phyloP scores from a whole-genome alignment of 208 protist species.

The Leptomonas pyrrhocoris region DNA sequence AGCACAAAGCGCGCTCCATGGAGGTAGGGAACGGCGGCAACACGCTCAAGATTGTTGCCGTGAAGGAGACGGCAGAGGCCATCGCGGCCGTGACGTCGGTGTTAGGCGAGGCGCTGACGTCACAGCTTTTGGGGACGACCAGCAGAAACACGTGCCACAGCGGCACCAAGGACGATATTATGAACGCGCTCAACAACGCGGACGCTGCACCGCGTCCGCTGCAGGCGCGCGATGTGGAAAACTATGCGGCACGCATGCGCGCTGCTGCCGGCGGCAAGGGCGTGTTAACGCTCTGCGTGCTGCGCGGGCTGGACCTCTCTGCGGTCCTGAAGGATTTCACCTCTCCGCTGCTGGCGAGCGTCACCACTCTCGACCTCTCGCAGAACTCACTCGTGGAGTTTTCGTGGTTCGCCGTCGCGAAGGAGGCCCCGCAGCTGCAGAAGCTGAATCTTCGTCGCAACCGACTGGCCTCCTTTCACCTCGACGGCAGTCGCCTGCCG shows the following conservation, averaged over 20 bases:
- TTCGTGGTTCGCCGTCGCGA: constrained; percentile 55
- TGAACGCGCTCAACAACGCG: background rate
- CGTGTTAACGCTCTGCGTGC: constrained; percentile 38
- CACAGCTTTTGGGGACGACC: background rate
- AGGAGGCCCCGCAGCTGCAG: constrained; percentile 56
- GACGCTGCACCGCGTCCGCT: constrained; percentile 17
- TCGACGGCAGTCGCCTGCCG: constrained; percentile 31
- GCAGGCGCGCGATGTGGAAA: constrained; percentile 33
- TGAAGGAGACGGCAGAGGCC: constrained; percentile 47
- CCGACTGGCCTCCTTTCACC: constrained; percentile 38
- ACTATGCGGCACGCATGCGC: constrained; percentile 35
- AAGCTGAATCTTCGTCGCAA: constrained; percentile 69
- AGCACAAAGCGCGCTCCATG: background rate
- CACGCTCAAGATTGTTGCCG: constrained; percentile 47
- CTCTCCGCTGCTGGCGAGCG: constrained; percentile 24
- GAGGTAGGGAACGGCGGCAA: constrained; percentile 14
- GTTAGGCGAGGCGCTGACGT: constrained; percentile 9
- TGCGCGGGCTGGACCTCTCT: constrained; percentile 47
- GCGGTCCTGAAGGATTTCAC: constrained; percentile 42
- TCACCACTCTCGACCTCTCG: constrained; percentile 60
- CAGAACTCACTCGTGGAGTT: constrained; percentile 56
- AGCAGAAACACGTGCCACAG: background rate
- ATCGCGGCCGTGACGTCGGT: constrained; percentile 22
- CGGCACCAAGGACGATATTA: background rate
- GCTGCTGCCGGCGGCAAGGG: background rate